Conservation (phyloP, 2,329 filamentous ascomycete genomes). For the Fusarium metavorans region DNA sequence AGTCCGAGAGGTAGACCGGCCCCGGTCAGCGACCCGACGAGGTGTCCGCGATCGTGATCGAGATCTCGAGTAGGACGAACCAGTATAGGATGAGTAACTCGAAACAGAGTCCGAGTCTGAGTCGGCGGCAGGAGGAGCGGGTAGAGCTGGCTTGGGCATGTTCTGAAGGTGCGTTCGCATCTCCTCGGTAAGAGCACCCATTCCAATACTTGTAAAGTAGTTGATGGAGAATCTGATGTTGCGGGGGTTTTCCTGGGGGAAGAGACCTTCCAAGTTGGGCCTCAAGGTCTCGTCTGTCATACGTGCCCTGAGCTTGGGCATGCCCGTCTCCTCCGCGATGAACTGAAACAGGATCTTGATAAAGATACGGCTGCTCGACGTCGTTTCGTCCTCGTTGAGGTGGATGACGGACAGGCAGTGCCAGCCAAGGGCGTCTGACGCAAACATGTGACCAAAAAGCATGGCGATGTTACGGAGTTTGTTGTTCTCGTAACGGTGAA, state of each 20-base stretch:
- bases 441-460: slow-evolving; percentile 92
- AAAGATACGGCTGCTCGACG: slow-evolving; percentile 95
- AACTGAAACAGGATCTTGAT: slow-evolving; percentile 98
- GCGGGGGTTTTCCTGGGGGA: slow-evolving; percentile 88
- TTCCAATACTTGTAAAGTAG: slow-evolving; percentile 98
- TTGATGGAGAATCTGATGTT: slow-evolving; percentile 98
- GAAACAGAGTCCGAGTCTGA: slow-evolving; percentile 80
- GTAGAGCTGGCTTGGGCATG: slow-evolving; percentile 84
- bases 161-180: slow-evolving; percentile 94
- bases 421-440: slow-evolving; percentile 91
- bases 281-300: slow-evolving; percentile 83
- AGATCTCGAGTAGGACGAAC: slow-evolving; percentile 69
- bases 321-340: slow-evolving; percentile 85
- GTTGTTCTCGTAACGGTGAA: slow-evolving; percentile 97
- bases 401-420: slow-evolving; percentile 87
- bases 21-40: slow-evolving; percentile 40
- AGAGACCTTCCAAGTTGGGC: slow-evolving; percentile 84
- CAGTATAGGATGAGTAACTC: slow-evolving; percentile 81
- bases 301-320: slow-evolving; percentile 80
- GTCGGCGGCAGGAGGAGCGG: slow-evolving; percentile 69
- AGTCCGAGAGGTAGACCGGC: slow-evolving; percentile 46
- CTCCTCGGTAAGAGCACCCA: slow-evolving; percentile 93
- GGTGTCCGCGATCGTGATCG: slow-evolving; percentile 59
- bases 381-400: slow-evolving; percentile 96
- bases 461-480: slow-evolving; percentile 93